These are phyloP conservation scores for Colletotrichum higginsianum DNA, from an alignment of 2,329 filamentous ascomycete genomes.

Conservation along the genomic window DNA sequence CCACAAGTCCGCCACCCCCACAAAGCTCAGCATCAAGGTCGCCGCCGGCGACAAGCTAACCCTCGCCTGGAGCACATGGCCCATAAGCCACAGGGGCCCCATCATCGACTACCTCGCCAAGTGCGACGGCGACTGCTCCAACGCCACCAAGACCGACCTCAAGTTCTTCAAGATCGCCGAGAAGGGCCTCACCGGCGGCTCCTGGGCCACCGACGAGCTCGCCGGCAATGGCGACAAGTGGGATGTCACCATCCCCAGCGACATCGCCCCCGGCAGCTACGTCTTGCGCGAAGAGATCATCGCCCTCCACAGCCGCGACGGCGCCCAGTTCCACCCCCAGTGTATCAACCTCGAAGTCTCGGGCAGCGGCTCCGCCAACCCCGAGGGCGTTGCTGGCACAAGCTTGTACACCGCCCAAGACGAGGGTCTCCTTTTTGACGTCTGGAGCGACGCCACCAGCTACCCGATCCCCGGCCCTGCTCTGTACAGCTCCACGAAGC, in stretches of 20 bases:
- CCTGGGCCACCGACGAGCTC: constrained; percentile 70
- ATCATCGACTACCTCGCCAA: constrained; percentile 74
- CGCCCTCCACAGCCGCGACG: constrained; percentile 66
- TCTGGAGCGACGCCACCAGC: constrained; percentile 48
- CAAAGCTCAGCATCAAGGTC: constrained; percentile 59
- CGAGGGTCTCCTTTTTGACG: constrained; percentile 54
- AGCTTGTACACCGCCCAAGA: constrained; percentile 54
- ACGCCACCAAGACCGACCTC: constrained; percentile 65
- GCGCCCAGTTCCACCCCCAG: constrained; percentile 67
- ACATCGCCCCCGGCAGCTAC: constrained; percentile 66
- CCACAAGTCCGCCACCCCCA: constrained; percentile 60
- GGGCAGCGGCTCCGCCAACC: constrained; percentile 53
- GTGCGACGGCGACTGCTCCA: constrained; percentile 68
- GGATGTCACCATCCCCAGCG: constrained; percentile 62
- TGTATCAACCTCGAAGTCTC: constrained; percentile 65
- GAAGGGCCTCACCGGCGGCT: constrained; percentile 64
- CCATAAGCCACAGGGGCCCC: constrained; percentile 73
- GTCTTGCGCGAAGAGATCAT: constrained; percentile 71
- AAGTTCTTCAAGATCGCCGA: constrained; percentile 74
- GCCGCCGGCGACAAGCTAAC: constrained; percentile 72
- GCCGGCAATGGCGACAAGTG: constrained; percentile 63
- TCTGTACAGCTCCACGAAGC: constrained; percentile 37
- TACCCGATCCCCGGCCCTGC: constrained; percentile 53
- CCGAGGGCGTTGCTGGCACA: constrained; percentile 51
- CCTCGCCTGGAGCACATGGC: constrained; percentile 77